Evolutionary conservation across 2,329 filamentous ascomycete genomes (phyloP), one percentile per base, ranked within the genome.

Genomic region (Trichophyton benhamiae): DNA sequence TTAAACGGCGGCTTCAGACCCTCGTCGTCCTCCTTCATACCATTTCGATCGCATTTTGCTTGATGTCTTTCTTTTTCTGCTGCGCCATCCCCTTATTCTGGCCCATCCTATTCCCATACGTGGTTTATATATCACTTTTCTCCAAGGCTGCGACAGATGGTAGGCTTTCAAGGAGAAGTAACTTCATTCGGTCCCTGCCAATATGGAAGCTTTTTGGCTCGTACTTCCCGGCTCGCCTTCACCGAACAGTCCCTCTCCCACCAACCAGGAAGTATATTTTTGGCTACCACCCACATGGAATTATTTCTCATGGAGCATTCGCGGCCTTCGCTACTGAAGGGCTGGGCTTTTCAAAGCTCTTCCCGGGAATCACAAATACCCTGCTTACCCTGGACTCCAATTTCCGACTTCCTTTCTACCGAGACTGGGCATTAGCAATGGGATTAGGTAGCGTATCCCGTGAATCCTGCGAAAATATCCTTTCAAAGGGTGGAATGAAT

Each of bases 241-340:
- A 97, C 77, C 89, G 94, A 66, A 94, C 89, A 3, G 82, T 87
- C 66, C 81, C 87, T 61, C 82, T 99, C 5, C 83, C 88, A 22
- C 82, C 90, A 0, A 90, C 87, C 0, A 82, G 91, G 65, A 96
- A 95, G 75, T 99, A 97, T 76, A 91, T 99, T 65, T 91, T 99
- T 68, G 92, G 92, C 52, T 97, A 97, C 73, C 94, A 97, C 69
- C 94, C 94, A 0, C 94, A 99, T 71, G 92, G 94, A 25, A 97
- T 99, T 73, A 96, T 99, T 69, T 94, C 88, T 3, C 90, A 96
- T 68, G 94, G 92, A n/a, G 92, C 91, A 0, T 96, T 92, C 77
- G 89, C 86, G 3, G 88, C 91, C 3, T 97, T 97, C 70, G 88
- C 82, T 3, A 97, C 92, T 0, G 91, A 96, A 68, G 90, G 90